Evolutionary conservation across 2,329 filamentous ascomycete genomes (phyloP).

Genomic region (Drechmeria coniospora): DNA sequence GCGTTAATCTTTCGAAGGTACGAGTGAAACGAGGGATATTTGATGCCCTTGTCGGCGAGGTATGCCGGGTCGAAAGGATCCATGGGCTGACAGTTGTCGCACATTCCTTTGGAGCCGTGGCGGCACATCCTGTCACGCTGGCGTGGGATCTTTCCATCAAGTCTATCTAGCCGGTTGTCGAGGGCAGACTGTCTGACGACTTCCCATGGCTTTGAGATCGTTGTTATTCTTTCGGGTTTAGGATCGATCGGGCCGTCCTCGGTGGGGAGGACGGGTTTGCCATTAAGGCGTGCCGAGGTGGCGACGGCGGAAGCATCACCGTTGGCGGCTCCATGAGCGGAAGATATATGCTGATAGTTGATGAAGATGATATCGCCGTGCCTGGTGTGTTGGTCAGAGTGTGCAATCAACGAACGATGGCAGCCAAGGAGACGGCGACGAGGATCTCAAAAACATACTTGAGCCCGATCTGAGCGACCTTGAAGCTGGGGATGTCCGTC

Average conservation of each 20-base stretch:
- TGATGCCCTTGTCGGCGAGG: constrained; percentile 91
- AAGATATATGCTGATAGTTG: constrained; percentile 51
- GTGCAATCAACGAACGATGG: too few relatives aligned
- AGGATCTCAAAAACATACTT: constrained; percentile 35
- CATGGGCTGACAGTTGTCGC: constrained; percentile 94
- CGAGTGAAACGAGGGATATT: constrained; percentile 92
- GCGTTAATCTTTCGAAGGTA: constrained; percentile 91
- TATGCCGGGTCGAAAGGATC: constrained; percentile 88
- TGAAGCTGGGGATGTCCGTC: constrained; percentile 39
- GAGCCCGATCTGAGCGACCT: constrained; percentile 43
- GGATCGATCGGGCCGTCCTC: constrained; percentile 53
- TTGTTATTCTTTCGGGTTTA: constrained; percentile 47
- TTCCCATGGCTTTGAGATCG: constrained; percentile 59
- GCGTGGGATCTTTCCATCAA: constrained; percentile 77
- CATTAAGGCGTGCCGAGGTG: constrained; percentile 58
- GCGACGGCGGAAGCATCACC: constrained; percentile 19
- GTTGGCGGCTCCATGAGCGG: constrained; percentile 18
- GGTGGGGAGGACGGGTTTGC: constrained; percentile 53
- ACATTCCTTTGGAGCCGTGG: constrained; percentile 96
- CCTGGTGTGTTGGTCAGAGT: constrained; percentile 29
- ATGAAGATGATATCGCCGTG: constrained; percentile 89
- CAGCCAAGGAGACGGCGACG: too few relatives aligned
- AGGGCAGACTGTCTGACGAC: constrained; percentile 73
- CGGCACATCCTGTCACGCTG: constrained; percentile 81
- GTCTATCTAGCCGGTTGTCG: constrained; percentile 73